A percentile compares a stretch with the other conserved stretches of the same genome.
Conservation (phyloP, 306 rosid species). For the Quercus glauca region DNA sequence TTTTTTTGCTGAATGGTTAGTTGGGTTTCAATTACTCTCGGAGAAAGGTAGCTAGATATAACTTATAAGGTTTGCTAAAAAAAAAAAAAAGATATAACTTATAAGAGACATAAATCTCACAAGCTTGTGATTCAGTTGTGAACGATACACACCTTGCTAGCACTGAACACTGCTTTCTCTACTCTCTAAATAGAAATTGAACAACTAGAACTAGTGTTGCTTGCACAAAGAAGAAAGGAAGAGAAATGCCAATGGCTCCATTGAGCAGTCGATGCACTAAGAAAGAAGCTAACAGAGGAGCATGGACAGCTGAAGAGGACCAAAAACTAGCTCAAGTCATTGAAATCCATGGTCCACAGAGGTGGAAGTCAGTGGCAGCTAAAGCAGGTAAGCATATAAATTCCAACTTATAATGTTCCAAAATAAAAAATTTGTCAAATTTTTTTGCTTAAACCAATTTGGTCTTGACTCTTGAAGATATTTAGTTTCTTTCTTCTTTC, state of each 20-base stretch:
- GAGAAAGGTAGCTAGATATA: constrained; percentile 8
- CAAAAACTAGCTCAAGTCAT: constrained; percentile 32
- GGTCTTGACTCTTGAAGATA: too few relatives aligned
- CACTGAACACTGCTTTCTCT: neutral
- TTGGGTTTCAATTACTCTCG: neutral
- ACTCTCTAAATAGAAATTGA: neutral
- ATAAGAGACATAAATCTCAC: neutral
- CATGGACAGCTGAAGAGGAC: constrained; percentile 43
- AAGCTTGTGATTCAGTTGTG: too few relatives aligned
- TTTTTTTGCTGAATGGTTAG: too few relatives aligned
- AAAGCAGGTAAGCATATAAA: constrained; percentile 43
- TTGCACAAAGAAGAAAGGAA: neutral
- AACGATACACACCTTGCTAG: neutral
- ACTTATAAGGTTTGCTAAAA: too few relatives aligned
- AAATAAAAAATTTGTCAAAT: constrained; percentile 12
- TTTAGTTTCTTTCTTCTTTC: neutral
- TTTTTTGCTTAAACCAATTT: neutral
- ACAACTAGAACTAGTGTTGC: neutral
- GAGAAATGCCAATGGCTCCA: constrained; percentile 7
- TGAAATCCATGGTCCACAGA: constrained; percentile 36
- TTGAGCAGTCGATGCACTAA: neutral
- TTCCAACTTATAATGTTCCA: constrained; percentile 3
- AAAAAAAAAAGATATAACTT: neutral
- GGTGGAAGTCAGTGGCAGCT: constrained; percentile 43
- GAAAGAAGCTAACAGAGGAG: constrained; percentile 34